Evolutionary conservation across 2,329 filamentous ascomycete species (phyloP).

Genomic region (Stemphylium beticola): DNA sequence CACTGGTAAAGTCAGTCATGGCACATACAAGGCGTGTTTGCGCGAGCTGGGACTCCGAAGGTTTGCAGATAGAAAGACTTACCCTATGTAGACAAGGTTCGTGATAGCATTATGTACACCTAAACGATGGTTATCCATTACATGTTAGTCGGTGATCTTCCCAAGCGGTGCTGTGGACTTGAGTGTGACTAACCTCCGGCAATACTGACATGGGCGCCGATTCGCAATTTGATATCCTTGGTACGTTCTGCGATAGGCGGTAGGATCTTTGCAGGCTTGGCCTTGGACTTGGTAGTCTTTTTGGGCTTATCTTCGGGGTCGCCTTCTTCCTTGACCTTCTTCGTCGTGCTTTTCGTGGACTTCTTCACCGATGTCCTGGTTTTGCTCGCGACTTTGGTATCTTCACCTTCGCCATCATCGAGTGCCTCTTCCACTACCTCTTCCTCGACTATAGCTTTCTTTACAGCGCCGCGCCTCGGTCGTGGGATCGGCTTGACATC

Average conservation of each 20-base stretch:
- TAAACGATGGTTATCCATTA: conserved; percentile 46
- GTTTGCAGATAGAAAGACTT: conserved; percentile 16
- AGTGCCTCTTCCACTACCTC: background rate
- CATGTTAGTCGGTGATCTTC: conserved; percentile 24
- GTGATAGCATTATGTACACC: conserved; percentile 87
- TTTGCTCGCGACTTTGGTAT: background rate
- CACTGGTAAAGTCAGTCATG: conserved; percentile 56
- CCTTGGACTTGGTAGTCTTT: conserved; percentile 53
- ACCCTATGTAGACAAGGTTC: conserved; percentile 78
- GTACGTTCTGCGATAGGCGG: conserved; percentile 75
- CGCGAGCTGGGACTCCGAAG: background rate
- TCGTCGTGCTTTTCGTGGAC: background rate
- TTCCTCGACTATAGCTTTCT: background rate
- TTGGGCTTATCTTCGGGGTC: conserved; percentile 18
- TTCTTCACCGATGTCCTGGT: background rate
- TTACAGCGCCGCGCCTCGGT: background rate
- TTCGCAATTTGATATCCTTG: conserved; percentile 74
- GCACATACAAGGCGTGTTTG: background rate
- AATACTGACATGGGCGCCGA: conserved; percentile 90
- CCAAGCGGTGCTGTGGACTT: background rate
- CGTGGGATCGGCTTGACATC: background rate
- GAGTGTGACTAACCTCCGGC: conserved; percentile 72
- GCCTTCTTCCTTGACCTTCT: conserved; percentile 2
- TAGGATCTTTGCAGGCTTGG: conserved; percentile 49
- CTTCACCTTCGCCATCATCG: conserved; percentile 11